Evolutionary conservation across 176 grass and related monocot genomes (phyloP), one percentile per base, ranked within the genome.

Genomic region (Ensete glaucum): DNA sequence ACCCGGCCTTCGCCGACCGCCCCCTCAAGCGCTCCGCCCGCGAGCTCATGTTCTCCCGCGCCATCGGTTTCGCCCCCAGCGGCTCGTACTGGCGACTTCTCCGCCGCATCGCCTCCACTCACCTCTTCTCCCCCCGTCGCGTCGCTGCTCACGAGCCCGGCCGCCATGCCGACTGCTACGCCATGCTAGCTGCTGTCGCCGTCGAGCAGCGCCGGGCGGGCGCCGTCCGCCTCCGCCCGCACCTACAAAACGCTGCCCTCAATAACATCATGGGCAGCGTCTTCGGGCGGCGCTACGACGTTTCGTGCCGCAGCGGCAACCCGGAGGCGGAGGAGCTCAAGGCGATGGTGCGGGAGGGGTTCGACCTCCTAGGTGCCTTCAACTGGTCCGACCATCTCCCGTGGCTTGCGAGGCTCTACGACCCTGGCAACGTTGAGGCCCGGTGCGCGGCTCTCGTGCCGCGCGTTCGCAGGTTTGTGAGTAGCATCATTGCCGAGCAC

Each of bases 181-280:
- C 70, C 54, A 91, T 96, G 92, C 15, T 96, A 3, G 9, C 55
- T 0, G 29, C 58, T 50, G 23, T 96, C 16, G 26, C 80, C 9
- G 34, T 22, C 1, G 88, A 96, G 70, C 82, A 85, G 82, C 1
- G 10, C 1, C 12, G 57, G 1, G 9, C 85, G 2, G 84, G 86
- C 2, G 25, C 34, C 11, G 88, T 96, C 23, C 77, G 50, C 1
- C 84, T 96, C 19, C 85, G 92, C 1, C 17, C 48, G 1, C 92
- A 96, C 66, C 78, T 96, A 77, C 92, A 91, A 64, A 67, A 50
- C 68, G 92, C 92, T 0, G 86, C 92, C 0, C 72, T 96, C 21
- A 96, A 96, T 72, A 96, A 91, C 78, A 96, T 96, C 69, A 91
- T 96, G 92, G 88, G 85, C 14, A 85, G 88, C 59, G 92, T 96